Evolutionary conservation across 1,139 yeast genomes (phyloP).

Genomic region (Wickerhamomyces sp.): DNA sequence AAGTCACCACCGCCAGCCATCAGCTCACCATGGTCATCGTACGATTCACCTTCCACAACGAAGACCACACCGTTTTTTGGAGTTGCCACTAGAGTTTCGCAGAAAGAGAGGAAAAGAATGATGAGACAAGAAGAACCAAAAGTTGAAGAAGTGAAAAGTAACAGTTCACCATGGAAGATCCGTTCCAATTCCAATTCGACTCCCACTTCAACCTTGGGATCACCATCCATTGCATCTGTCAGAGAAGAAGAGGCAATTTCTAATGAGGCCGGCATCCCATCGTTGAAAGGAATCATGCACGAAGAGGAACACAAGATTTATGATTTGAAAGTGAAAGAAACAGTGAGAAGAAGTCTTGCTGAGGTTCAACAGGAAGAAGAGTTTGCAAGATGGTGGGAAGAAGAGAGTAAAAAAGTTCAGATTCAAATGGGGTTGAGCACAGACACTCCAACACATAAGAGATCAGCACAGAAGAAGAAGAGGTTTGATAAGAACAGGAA

Average conservation of each 20-base stretch:
- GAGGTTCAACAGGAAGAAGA: slow-evolving; percentile 79
- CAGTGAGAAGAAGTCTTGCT: slow-evolving; percentile 39
- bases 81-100: slow-evolving; percentile 17
- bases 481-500: slow-evolving; percentile 6
- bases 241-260: slow-evolving; percentile 16
- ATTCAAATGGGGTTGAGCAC: slow-evolving; percentile 32
- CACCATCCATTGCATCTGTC: slow-evolving; percentile 14
- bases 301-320: slow-evolving; percentile 47
- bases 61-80: neutral
- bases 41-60: neutral
- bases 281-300: slow-evolving; percentile 34
- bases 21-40: neutral
- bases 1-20: neutral
- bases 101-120: slow-evolving; percentile 22
- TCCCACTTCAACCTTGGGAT: slow-evolving; percentile 2
- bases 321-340: slow-evolving; percentile 29
- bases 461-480: slow-evolving; percentile 3
- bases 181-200: neutral
- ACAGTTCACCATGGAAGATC: slow-evolving; percentile 16
- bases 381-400: slow-evolving; percentile 80
- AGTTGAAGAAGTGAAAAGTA: neutral
- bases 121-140: slow-evolving; percentile 8
- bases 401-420: slow-evolving; percentile 60
- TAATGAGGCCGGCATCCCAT: slow-evolving; percentile 13
- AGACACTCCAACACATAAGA: slow-evolving; percentile 2